Evolutionary conservation across 257 asterid genomes (phyloP), one percentile per base, ranked within the genome.

Genomic region (Petunia secreta): DNA sequence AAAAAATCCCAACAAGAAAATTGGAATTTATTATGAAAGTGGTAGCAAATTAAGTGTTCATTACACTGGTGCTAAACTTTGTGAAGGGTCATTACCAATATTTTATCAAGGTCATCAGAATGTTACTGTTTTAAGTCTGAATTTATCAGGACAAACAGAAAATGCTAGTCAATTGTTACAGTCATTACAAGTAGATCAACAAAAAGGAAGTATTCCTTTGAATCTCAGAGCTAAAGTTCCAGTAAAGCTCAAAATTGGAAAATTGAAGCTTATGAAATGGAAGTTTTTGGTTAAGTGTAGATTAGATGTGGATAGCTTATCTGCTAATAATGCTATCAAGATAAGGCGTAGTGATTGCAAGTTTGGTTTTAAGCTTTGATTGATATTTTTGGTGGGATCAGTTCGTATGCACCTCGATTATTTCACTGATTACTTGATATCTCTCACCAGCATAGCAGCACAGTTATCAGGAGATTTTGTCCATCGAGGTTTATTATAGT

Each of bases 101-200:
- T 96, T 96, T 16, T 96, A 94, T 81, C 99, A 96, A 82, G 99
- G 98, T 34, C 99, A 96, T 88, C 89, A 93, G 53, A 94, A 94
- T 87, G 90, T 98, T 38, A 96, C 98, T 3, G 11, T 79, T 78
- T 87, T 96, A 43, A 84, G 85, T 84, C 75, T 96, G 40, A 48
- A 4, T 2, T 87, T 96, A 85, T 79, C 89, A 13, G 99, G 99
- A 40, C 93, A 91, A 68, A 91, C 94, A 8, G 77, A 40, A 68
- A 89, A 96, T 37, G 98, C 89, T 0, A 4, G 84, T 64, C 89
- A 89, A 2, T 60, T 96, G 92, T 10, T 92, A 66, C 89, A 85
- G 86, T 86, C 95, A 40, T 16, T 94, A 48, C 92, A 80, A 82
- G 88, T 73, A 2, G 90, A 91, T 82, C 96, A 90, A 85, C 97